phyloP scores from a whole-genome alignment of 805 yeast genomes.

The Wickerhamomyces queroliae region DNA sequence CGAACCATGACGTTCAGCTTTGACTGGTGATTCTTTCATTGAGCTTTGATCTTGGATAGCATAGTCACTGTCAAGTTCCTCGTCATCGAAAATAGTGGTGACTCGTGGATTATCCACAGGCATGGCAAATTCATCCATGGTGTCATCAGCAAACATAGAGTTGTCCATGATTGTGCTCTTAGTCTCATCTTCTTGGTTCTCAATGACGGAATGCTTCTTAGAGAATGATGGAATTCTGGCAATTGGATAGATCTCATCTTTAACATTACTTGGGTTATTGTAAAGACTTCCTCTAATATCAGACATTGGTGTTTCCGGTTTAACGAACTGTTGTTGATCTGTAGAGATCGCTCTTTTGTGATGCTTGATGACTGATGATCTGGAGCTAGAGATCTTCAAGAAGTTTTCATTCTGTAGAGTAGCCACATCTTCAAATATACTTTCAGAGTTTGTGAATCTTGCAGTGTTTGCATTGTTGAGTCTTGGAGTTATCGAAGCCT shows the following conservation, averaged over 20 bases:
- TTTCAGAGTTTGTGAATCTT: constrained; percentile 6
- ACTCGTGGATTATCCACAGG: constrained; percentile 19
- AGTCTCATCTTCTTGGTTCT: constrained; percentile 6
- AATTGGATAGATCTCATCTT: constrained; percentile 10
- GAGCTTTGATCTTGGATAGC: neutral
- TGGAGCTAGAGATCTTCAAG: constrained; percentile 10
- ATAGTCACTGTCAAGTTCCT: too few relatives aligned
- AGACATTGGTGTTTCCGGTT: constrained; percentile 1
- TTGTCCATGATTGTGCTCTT: constrained; percentile 15
- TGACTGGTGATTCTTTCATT: neutral
- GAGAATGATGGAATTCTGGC: constrained; percentile 10
- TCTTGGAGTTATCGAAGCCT: constrained; percentile 16
- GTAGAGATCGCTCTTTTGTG: constrained; percentile 16
- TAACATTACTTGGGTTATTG: constrained; percentile 15
- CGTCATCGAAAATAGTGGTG: constrained; percentile 22
- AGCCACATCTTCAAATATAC: constrained; percentile 19
- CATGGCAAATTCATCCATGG: constrained; percentile 12
- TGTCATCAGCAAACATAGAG: constrained; percentile 21
- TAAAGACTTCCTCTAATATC: constrained; percentile 20
- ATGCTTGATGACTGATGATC: constrained; percentile 15
- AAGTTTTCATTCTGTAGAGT: constrained; percentile 4
- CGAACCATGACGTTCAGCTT: neutral
- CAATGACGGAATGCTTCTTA: neutral
- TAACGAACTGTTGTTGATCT: constrained; percentile 5
- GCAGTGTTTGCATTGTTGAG: neutral